Evolutionary conservation across 495 filamentous ascomycete genomes (phyloP).

Genomic region (Trypethelium eluteriae): DNA sequence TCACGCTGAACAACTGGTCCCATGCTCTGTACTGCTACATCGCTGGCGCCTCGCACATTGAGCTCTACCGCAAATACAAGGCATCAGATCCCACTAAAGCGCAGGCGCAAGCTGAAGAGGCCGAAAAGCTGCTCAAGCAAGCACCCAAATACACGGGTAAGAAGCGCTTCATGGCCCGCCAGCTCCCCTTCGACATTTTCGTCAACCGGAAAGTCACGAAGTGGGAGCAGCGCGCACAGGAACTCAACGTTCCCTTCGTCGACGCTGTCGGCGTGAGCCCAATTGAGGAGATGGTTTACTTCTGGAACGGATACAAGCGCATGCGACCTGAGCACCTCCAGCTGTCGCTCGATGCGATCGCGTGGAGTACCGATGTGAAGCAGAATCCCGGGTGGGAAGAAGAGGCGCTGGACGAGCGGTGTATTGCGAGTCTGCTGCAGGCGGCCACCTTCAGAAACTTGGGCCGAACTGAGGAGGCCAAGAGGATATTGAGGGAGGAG

Average conservation of each 20-base stretch:
- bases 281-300: slow-evolving; percentile 87
- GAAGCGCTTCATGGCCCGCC: slow-evolving; percentile 81
- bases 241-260: slow-evolving; percentile 58
- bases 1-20: slow-evolving; percentile 85
- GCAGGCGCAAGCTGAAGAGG: slow-evolving; percentile 50
- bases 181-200: slow-evolving; percentile 86
- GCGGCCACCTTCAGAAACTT: slow-evolving; percentile 60
- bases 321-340: slow-evolving; percentile 62
- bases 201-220: slow-evolving; percentile 77
- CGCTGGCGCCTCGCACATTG: slow-evolving; percentile 67
- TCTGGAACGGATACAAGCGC: slow-evolving; percentile 79
- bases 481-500: slow-evolving; percentile 49
- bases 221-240: slow-evolving; percentile 75
- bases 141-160: slow-evolving; percentile 71
- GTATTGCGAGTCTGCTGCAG: slow-evolving; percentile 56
- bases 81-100: slow-evolving; percentile 46
- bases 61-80: slow-evolving; percentile 62
- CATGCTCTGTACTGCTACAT: slow-evolving; percentile 87
- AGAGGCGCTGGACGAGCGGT: slow-evolving; percentile 67
- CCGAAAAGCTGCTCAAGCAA: slow-evolving; percentile 60
- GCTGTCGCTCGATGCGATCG: slow-evolving; percentile 51
- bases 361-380: slow-evolving; percentile 56
- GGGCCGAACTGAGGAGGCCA: slow-evolving; percentile 55
- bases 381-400: slow-evolving; percentile 46
- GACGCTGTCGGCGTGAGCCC: slow-evolving; percentile 82